A percentile compares a stretch with the other conserved stretches of the same genome.
Conservation (phyloP, 805 yeast species). For the Saturnispora halmiae region DNA sequence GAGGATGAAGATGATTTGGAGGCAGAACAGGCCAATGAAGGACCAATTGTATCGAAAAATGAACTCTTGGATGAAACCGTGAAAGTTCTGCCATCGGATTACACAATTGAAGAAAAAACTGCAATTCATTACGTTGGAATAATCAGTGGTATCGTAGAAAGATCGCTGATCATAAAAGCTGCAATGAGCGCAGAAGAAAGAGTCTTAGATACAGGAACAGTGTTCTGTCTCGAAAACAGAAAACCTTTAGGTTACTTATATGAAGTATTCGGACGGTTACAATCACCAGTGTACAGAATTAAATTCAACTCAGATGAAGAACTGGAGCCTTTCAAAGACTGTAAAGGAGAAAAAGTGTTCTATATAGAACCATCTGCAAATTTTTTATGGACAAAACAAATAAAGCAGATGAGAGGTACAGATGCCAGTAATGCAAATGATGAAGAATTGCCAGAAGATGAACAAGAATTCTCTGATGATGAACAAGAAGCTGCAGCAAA, state of each 20-base stretch:
- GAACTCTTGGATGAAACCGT: slow-evolving; percentile 65
- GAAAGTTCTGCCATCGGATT: slow-evolving; percentile 58
- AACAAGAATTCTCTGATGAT: slow-evolving; percentile 93
- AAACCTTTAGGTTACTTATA: slow-evolving; percentile 65
- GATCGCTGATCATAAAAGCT: slow-evolving; percentile 64
- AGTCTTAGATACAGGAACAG: slow-evolving; percentile 70
- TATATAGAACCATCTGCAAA: slow-evolving; percentile 77
- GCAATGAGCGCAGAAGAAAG: slow-evolving; percentile 73
- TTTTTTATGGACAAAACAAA: slow-evolving; percentile 65
- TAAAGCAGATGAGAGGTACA: slow-evolving; percentile 69
- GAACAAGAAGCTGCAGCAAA: slow-evolving; percentile 74
- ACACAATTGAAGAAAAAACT: slow-evolving; percentile 46
- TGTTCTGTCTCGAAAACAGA: slow-evolving; percentile 69
- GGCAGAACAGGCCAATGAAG: slow-evolving; percentile 33
- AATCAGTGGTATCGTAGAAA: slow-evolving; percentile 60
- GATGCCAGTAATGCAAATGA: slow-evolving; percentile 95
- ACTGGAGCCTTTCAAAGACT: slow-evolving; percentile 36
- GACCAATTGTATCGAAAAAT: slow-evolving; percentile 69
- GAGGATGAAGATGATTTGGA: slow-evolving; percentile 23
- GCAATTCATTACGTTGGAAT: slow-evolving; percentile 67
- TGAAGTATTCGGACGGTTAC: slow-evolving; percentile 86
- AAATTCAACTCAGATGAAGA: slow-evolving; percentile 48
- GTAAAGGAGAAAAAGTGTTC: slow-evolving; percentile 49
- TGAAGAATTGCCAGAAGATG: slow-evolving; percentile 88
- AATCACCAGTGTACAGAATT: slow-evolving; percentile 72